These are phyloP conservation scores for Usnea hakonensis DNA, from an alignment of 495 filamentous ascomycete species.

Conservation along the genomic window DNA sequence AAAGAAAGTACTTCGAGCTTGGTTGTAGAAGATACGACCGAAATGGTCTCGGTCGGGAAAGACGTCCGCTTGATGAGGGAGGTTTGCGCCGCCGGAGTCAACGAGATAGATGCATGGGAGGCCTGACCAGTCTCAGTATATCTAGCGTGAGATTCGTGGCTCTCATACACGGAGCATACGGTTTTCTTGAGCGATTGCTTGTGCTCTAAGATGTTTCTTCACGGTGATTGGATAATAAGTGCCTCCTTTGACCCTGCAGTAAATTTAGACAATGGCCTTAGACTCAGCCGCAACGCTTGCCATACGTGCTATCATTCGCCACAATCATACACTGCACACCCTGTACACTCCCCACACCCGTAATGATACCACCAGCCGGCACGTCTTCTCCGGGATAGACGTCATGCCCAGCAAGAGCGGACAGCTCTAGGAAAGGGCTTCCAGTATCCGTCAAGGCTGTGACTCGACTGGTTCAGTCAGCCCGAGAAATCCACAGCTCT, in stretches of 20 bases:
- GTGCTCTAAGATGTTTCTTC: constrained; percentile 93
- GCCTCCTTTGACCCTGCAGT: constrained; percentile 75
- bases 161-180: constrained; percentile 27
- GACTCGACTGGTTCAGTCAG: constrained; percentile 48
- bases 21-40: constrained; percentile 97
- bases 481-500: background rate
- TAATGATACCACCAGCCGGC: constrained; percentile 83
- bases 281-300: background rate
- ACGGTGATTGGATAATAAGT: constrained; percentile 98
- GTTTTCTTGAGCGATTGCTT: constrained; percentile 86
- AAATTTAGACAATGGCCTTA: background rate
- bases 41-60: constrained; percentile 96
- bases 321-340: constrained; percentile 92
- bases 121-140: constrained; percentile 24
- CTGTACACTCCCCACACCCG: constrained; percentile 82
- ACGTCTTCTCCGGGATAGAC: constrained; percentile 84
- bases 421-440: constrained; percentile 86
- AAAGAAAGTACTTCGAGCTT: constrained; percentile 64
- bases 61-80: constrained; percentile 92
- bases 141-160: background rate
- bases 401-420: constrained; percentile 75
- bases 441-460: constrained; percentile 83
- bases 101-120: constrained; percentile 90
- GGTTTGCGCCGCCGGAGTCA: constrained; percentile 91
- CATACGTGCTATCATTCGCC: constrained; percentile 84